A percentile compares a stretch with the other conserved stretches of the same genome.
These are phyloP conservation scores for Pythium scleroteichum DNA, from an alignment of 352 stramenopile species.

Conservation along the genomic window DNA sequence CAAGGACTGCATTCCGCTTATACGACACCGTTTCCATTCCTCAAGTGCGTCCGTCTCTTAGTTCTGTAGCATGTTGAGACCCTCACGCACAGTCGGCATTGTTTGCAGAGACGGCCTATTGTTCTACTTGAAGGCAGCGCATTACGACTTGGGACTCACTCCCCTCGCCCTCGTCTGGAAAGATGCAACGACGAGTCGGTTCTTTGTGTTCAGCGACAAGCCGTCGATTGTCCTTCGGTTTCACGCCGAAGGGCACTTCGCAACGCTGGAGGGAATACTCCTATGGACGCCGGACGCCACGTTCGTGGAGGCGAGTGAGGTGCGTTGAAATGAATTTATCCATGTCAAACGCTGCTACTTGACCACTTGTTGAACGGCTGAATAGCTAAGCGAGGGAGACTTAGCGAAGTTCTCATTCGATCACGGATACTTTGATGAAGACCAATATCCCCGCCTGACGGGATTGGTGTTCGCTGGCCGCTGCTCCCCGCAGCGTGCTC, in stretches of 20 bases:
- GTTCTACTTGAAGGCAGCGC: slow-evolving; percentile 88
- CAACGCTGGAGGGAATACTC: slow-evolving; percentile 71
- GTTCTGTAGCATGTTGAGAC: background rate
- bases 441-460: slow-evolving; percentile 46
- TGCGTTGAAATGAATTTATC: slow-evolving; percentile 11
- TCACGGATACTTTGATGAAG: slow-evolving; percentile 48
- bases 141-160: slow-evolving; percentile 89
- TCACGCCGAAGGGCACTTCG: slow-evolving; percentile 47
- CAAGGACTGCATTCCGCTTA: slow-evolving; percentile 80
- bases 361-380: background rate
- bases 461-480: slow-evolving; percentile 69
- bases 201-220: slow-evolving; percentile 70
- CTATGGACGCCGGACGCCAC: slow-evolving; percentile 45
- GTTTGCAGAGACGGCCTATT: slow-evolving; percentile 80
- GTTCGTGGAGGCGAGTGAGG: slow-evolving; percentile 69
- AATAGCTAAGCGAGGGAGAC: slow-evolving; percentile 70
- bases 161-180: slow-evolving; percentile 91
- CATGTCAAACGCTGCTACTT: background rate
- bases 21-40: slow-evolving; percentile 74
- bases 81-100: background rate
- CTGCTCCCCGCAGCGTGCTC: slow-evolving; percentile 78
- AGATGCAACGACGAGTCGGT: slow-evolving; percentile 81
- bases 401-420: slow-evolving; percentile 81
- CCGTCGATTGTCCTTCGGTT: slow-evolving; percentile 74
- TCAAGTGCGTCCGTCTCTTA: slow-evolving; percentile 57